Base-by-base conservation (phyloP, 768 basidiomycete genomes). In the Termitomyces sp. region DNA sequence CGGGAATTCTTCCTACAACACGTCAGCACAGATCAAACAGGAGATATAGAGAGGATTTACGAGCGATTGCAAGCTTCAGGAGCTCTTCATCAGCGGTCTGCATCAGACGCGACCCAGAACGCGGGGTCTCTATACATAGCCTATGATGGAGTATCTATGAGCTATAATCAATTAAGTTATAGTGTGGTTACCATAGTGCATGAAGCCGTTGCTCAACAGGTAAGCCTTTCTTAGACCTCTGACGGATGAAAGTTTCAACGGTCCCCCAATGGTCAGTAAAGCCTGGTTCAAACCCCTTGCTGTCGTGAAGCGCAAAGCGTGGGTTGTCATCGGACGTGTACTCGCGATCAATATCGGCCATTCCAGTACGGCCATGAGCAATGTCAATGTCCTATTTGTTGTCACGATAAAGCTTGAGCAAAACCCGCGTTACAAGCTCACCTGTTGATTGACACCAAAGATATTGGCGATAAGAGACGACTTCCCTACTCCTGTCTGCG, bases 401-500 rank as follows among this genome's bases (percentile, higher is more conserved):
- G 32, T 57, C 40, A 30, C 48, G 20, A 3, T 32, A 4, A 47
- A n/a, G 9, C 23, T 50, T 6, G 4, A 50, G 16, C 6, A 18
- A 20, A 41, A 50, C 14, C n/a, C 12, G 28, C 13, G 36, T 20
- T 23, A 41, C 20, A 13, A 32, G 30, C 48, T 40, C 16, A 35
- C 56, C 38, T 43, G 30, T 57, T 30, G 47, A n/a, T 9, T 5
- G 16, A 57, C 20, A 33, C 41, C 50, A 23, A 57, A 57, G 14
- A 57, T 51, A 18, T 32, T 50, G 33, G 47, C 48, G 28, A 57
- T 50, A 23, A 57, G 56, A 4, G 48, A 50, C 4, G 48, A 57
- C 20, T 57, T 57, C 16, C 56, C 56, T 3, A 57, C 56, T 33
- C 56, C 57, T 23, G 40, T 46, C 57, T 58, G 26, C 26, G 35